A percentile compares a stretch with the other conserved stretches of the same genome.
Evolutionary conservation across 257 asterid species (phyloP).

Genomic region (Rubia yunnanensis): DNA sequence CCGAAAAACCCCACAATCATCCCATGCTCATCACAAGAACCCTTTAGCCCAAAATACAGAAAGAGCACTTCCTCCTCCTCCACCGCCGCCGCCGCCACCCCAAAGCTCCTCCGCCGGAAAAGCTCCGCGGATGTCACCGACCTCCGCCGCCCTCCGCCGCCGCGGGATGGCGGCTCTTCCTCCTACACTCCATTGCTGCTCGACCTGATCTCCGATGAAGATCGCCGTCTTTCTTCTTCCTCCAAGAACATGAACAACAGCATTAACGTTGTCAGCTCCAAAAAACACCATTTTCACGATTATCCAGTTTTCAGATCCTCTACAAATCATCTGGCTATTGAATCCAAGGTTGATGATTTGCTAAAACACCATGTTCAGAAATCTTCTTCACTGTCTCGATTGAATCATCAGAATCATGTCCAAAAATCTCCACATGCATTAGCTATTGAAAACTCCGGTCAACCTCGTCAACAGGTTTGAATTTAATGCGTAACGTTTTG

Average conservation of each 20-base stretch:
- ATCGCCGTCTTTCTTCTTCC: slow-evolving; percentile 11
- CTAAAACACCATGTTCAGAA: neutral
- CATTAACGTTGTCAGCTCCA: neutral
- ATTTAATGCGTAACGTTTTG: neutral
- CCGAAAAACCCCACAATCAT: slow-evolving; percentile 20
- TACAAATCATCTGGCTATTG: slow-evolving; percentile 28
- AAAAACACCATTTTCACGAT: slow-evolving; percentile 19
- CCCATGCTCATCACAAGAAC: slow-evolving; percentile 58
- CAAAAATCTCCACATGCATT: slow-evolving; percentile 12
- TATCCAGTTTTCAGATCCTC: slow-evolving; percentile 29
- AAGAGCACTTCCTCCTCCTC: slow-evolving; percentile 13
- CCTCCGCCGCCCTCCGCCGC: slow-evolving; percentile 7
- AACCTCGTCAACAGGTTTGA: slow-evolving; percentile 12
- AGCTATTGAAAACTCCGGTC: slow-evolving; percentile 8
- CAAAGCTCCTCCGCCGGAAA: slow-evolving; percentile 36
- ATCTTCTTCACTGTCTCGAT: slow-evolving; percentile 19
- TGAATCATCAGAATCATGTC: slow-evolving; percentile 7
- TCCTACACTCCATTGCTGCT: slow-evolving; percentile 36
- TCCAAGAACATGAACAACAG: neutral
- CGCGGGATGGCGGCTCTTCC: slow-evolving; percentile 21
- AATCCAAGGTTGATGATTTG: slow-evolving; percentile 10
- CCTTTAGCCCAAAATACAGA: slow-evolving; percentile 44
- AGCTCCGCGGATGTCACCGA: slow-evolving; percentile 62
- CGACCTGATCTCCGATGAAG: slow-evolving; percentile 17
- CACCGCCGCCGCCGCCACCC: neutral